Base-by-base conservation (phyloP, 257 asterid species). In the Solanum chmielewskii region DNA sequence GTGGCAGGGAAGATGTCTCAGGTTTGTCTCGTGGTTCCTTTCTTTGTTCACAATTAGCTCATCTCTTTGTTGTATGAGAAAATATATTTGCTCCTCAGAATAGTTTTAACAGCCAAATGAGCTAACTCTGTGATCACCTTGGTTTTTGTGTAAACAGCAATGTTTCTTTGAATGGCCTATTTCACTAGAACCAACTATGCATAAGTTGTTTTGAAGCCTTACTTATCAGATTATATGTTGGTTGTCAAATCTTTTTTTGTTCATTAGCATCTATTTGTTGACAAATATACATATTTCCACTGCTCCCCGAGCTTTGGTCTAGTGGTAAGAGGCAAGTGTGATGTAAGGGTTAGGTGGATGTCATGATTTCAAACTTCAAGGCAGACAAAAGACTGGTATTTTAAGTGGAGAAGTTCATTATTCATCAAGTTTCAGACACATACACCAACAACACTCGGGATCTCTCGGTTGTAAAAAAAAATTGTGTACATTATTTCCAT, bases 1-100 rank as follows among this genome's bases (percentile, higher is more conserved):
- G 98, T 66, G 98, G 99, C 87, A 89, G 93, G 86, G 99, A 94
- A 85, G 99, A 97, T 84, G 98, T 97, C 86, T 90, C 99, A 84
- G 98, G 98, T 97, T 89, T 69, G 86, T 64, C 21, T 59, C n/a
- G n/a, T 44, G 27, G 12, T 81, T 31, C 47, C 44, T 81, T 47
- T 49, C 31, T 60, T 81, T 81, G 70, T 81, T 0, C 44, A 31
- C 85, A 18, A 31, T 81, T 47, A 47, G 18, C 44, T 81, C 18
- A 49, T 29, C 49, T 49, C 69, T 49, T 81, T 49, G 45, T 31
- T 6, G 70, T 11, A 49, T 10, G 29, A 49, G 69, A 18, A 29
- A 47, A 49, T 80, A 80, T 47, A 80, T 80, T 80, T 45, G 5
- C 25, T 78, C 84, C 84, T 16, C 41, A 77, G 39, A 77, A 14